Base-by-base conservation (phyloP, 768 basidiomycete genomes). In the Tricholoma terreum region DNA sequence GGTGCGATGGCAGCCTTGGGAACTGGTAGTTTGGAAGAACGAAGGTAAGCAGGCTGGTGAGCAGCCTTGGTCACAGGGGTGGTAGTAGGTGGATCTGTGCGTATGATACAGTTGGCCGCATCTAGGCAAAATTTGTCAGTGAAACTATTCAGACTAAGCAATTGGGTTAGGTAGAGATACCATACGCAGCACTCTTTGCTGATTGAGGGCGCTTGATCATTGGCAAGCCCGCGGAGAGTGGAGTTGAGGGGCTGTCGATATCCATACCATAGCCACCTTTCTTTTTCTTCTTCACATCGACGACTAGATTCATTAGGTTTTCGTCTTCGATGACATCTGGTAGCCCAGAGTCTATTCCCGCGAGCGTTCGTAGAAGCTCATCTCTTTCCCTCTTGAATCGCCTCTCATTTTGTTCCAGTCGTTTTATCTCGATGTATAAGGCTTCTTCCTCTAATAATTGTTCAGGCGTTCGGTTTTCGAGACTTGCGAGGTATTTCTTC, bases 381-480 rank as follows among this genome's bases (percentile, higher is more conserved):
- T 97, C 93, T 15, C 94, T 79, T 17, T 97, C 94, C 61, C 84
- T 85, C 73, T 89, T 90, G 77, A 94, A 98, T 53, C 81, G 81
- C 31, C 89, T 82, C 68, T 97, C 94, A 58, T 81, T 92, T 73
- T 98, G 96, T 69, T 98, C 95, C 50, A 99, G 80, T n/a, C 92
- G 85, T 67, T 95, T 94, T 50, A 96, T 82, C 71, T 98, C 94
- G 60, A 98, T 75, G 72, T 91, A 98, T 3, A 99, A 78, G 7
- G 92, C 90, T 65, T 98, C 95, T 77, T 98, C 97, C 69, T 99
- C 95, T 15, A 87, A 89, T 43, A 96, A 87, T 73, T 98, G 92
- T 50, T 89, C 85, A 4, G 86, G 81, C 0, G 93, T 90, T n/a
- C 96, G 86, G 56, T 82, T 84, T 73, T 94, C 92, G n/a, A 98